Evolutionary conservation across 2,329 filamentous ascomycete species (phyloP), one percentile per base, ranked within the genome.

Genomic region (Hortaea sp.): DNA sequence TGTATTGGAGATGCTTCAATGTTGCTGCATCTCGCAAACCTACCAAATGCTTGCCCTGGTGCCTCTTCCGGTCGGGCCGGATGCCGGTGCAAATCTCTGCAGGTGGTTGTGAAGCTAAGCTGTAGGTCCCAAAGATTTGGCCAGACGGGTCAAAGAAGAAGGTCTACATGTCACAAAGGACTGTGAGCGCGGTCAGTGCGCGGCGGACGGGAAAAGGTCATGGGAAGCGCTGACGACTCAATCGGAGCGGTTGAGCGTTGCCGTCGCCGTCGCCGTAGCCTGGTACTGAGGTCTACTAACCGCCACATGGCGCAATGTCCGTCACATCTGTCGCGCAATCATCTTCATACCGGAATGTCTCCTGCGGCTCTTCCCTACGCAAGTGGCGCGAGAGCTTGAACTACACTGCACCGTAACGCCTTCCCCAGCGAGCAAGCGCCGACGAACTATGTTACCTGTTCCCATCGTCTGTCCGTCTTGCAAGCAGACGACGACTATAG

Each of bases 201-300:
- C 54, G 50, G 46, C 47, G 51, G 53, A 50, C 55, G 54, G 45
- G 44, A 32, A 20, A 38, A 39, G 51, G 56, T 58, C 57, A 58
- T 55, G 56, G 56, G 57, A 57, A 59, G 51, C 46, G 56, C 50
- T 58, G 57, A 59, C 56, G 58, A 53, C 53, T 58, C 49, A 44
- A 20, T 20, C 20, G 20, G 31, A 40, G 46, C 42, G 40, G 45
- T 47, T 31, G 47, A 41, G 40, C 13, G 7, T 39, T 7, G 10
- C 9, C 10, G 9, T 10, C 10, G 37, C 7, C 7, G 9, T 39
- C 10, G 37, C 7, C 7, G 9, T 39, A 20, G 37, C 20, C 20
- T 20, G 20, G 20, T 20, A 20, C 37, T 13, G 20, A 13, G 37
- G 37, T 39, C 37, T 39, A 20, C 13, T 10, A 49, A 39, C 43